Conservation (phyloP, 2,329 filamentous ascomycete genomes). For the Aspergillus proliferans region DNA sequence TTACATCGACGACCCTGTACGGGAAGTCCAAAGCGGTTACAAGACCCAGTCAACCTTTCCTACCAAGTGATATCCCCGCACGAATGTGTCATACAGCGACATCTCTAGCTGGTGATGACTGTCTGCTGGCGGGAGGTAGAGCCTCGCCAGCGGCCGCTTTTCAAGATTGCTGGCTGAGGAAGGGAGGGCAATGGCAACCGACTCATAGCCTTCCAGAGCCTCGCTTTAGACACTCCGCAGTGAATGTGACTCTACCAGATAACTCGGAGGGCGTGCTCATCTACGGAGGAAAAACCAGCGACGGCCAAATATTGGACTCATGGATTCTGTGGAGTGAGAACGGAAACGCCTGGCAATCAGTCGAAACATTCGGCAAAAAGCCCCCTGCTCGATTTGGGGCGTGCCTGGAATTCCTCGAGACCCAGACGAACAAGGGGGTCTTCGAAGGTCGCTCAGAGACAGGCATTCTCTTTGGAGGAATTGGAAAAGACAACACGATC, state of each 20-base stretch:
- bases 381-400: constrained; percentile 53
- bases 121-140: constrained; percentile 69
- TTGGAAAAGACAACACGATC: constrained; percentile 58
- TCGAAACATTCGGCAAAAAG: constrained; percentile 28
- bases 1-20: constrained; percentile 44
- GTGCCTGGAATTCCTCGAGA: constrained; percentile 34
- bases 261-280: constrained; percentile 47
- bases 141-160: constrained; percentile 65
- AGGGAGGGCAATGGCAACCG: constrained; percentile 57
- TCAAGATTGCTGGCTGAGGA: constrained; percentile 69
- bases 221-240: constrained; percentile 68
- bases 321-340: constrained; percentile 51
- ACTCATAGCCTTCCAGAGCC: constrained; percentile 61
- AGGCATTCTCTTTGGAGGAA: constrained; percentile 68
- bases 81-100: constrained; percentile 74
- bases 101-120: constrained; percentile 51
- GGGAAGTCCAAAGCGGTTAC: constrained; percentile 42
- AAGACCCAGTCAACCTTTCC: constrained; percentile 42
- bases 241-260: constrained; percentile 37
- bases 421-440: too few species aligned
- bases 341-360: constrained; percentile 45
- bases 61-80: constrained; percentile 26
- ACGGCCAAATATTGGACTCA: constrained; percentile 44
- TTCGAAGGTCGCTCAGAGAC: constrained; percentile 5
- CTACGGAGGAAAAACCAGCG: constrained; percentile 55